Base-by-base conservation (phyloP, 2,329 filamentous ascomycete species). In the Stagonosporopsis vannaccii region DNA sequence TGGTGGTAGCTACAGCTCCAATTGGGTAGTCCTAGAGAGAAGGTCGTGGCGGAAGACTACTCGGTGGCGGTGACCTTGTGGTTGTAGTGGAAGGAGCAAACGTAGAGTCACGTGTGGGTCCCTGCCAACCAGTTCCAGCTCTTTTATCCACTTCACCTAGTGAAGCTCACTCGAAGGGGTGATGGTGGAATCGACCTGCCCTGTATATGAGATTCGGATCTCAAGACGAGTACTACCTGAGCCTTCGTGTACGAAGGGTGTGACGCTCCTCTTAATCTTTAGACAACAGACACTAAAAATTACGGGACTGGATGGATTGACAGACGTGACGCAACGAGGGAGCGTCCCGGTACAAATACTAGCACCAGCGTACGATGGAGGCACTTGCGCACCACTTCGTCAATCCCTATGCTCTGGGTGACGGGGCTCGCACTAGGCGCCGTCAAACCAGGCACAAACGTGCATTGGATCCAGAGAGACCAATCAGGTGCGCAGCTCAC, bases 331-430 rank as follows among this genome's bases (percentile, higher is more conserved):
- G 65, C 67, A 68, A 41, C 54, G 50, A 59, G 58, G 63, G 46
- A 55, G 51, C 46, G 60, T 45, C 48, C 58, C 54, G 55, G 60
- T 71, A 68, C 70, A 68, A 66, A 66, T 68, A 69, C 54, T 58
- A 56, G 23, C 41, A 55, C 37, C 47, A 46, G 28, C 36, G 41
- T 42, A 46, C 36, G 41, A 50, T 55, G 40, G 41, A 60, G 36
- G 46, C 49, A 46, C 46, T 57, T 49, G 44, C 46, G 55, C 59
- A 62, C 58, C 60, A 51, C 56, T 58, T 58, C 42, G 40, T 54
- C 59, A 59, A 59, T 55, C 63, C 59, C 61, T 59, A 57, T 62
- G 53, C 60, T 68, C 57, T 63, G 65, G 62, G 57, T 50, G 43
- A 66, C 63, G 56, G 61, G 53, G 49, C 57, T 61, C 59, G 58